Base-by-base conservation (phyloP, 305 asterid species). In the Striga hermonthica region DNA sequence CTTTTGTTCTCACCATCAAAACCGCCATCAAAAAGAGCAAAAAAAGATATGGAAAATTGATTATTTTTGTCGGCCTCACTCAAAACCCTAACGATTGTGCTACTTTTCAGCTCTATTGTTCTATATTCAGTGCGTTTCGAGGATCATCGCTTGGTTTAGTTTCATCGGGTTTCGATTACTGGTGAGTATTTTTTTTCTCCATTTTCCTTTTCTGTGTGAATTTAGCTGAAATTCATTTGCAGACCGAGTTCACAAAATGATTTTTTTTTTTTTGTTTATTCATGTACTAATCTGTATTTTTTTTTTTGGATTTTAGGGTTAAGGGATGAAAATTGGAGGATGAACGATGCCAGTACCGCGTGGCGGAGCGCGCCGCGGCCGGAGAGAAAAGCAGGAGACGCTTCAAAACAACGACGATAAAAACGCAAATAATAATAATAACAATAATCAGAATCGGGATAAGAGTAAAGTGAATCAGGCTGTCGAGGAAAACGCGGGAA, bases 271-370 rank as follows among this genome's bases (percentile, higher is more conserved):
- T 35, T 34, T 3, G 16, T 22, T 52, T 22, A 0, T 22, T 22
- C 31, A 22, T 22, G 31, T 22, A 39, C 44, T 39, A 39, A 28
- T 48, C 35, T 12, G 28, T 22, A 43, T 12, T 44, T 3, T 12
- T 62, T 61, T 65, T 22, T 58, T 58, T 35, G 62, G 57, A 45
- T 58, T 54, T 54, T 49, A 68, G 76, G 78, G 74, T 34, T 63
- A 45, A 68, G 65, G 75, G 75, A 78, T 82, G 87, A 69, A 55
- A 75, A 76, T 80, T 76, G 84, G 68, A 87, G 85, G 81, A 85
- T 88, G 95, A 85, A 82, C 75, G 79, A 88, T 88, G 95, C 89
- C 89, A 80, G 88, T 78, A 74, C 75, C 68, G 80, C 90, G 86
- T 83, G 82, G 86, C 57, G 89, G 88, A 78, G 83, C 41, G 76